These are phyloP conservation scores for Ambrosia trifida DNA, from an alignment of 129 eudicot genomes.

Conservation along the genomic window DNA sequence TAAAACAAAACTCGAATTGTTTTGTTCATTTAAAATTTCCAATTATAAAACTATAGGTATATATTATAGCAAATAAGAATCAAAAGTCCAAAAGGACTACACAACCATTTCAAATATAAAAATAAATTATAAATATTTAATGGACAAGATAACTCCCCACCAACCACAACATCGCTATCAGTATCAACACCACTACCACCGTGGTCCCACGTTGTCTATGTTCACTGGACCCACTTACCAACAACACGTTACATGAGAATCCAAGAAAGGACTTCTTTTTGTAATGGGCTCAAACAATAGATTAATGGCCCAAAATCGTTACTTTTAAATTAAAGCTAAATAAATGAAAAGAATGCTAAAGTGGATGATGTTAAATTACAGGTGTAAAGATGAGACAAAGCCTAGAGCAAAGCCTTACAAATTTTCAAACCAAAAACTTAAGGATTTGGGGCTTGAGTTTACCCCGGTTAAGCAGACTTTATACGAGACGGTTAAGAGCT, in stretches of 20 bases:
- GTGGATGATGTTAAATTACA: conserved; percentile 28
- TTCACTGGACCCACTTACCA: conserved; percentile 28
- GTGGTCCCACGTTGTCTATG: conserved; percentile 21
- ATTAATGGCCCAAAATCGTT: not conserved
- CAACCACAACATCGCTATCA: conserved; percentile 41
- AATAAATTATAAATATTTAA: not conserved
- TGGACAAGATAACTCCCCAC: conserved; percentile 39
- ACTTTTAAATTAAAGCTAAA: not conserved
- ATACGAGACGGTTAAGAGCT: conserved; percentile 87
- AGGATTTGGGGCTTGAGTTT: conserved; percentile 86
- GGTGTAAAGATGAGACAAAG: conserved; percentile 86
- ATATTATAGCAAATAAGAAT: not conserved
- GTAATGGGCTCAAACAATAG: not conserved
- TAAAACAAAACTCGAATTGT: not conserved
- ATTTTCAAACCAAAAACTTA: conserved; percentile 86
- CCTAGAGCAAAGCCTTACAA: conserved; percentile 89
- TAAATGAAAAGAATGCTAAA: conserved; percentile 8
- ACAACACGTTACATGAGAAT: not conserved
- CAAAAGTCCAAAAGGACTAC: conserved; percentile 12
- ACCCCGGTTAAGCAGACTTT: conserved; percentile 70
- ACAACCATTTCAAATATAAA: not conserved
- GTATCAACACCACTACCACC: conserved; percentile 9
- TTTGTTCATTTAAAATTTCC: not conserved
- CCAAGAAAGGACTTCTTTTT: not conserved
- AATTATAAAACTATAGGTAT: not conserved